Conservation (phyloP, 345 rosid species). For the Eutrema heterophyllum region DNA sequence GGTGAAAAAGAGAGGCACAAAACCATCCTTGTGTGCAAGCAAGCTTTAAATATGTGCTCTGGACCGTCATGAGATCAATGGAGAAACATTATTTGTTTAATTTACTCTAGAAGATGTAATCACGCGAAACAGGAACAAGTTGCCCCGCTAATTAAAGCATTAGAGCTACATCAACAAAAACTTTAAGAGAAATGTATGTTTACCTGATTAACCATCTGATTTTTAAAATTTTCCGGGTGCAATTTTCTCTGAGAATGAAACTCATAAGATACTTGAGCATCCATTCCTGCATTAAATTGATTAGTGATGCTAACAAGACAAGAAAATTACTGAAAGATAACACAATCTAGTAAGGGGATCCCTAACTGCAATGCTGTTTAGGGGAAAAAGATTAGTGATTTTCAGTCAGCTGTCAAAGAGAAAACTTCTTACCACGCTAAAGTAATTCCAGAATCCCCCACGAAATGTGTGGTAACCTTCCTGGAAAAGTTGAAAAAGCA, state of each 20-base stretch:
- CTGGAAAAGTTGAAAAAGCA: conserved; percentile 35
- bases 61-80: conserved; percentile 13
- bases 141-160: neutral
- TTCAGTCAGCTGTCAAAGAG: neutral
- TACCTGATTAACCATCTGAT: conserved; percentile 83
- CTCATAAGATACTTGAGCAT: conserved; percentile 85
- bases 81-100: neutral
- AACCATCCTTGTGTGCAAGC: conserved; percentile 95
- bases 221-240: conserved; percentile 75
- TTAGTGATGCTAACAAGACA: neutral
- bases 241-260: conserved; percentile 65
- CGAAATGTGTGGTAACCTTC: conserved; percentile 77
- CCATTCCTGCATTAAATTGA: conserved; percentile 59
- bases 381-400: neutral
- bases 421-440: conserved; percentile 69
- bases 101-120: neutral
- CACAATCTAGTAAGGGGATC: neutral
- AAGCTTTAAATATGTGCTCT: conserved; percentile 81
- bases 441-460: conserved; percentile 98
- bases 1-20: conserved; percentile 59
- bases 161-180: neutral
- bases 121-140: neutral
- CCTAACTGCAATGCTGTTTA: neutral
- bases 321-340: neutral
- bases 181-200: conserved; percentile 12